Conservation (phyloP, 345 rosid genomes). For the Laguncularia racemosa region DNA sequence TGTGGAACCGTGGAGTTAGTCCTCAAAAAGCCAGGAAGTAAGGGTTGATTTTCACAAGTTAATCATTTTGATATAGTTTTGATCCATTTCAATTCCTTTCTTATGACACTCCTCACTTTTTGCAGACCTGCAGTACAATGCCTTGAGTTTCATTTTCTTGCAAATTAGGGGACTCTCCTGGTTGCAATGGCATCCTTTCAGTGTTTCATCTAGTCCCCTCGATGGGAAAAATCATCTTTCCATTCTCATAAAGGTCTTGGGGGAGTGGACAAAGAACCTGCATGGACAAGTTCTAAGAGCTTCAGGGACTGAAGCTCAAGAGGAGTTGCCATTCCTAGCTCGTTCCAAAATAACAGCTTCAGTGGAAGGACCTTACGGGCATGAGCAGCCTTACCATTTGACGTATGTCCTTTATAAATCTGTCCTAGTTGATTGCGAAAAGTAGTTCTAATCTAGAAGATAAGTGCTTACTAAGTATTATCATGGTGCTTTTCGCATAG, state of each 20-base stretch:
- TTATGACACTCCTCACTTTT: background rate
- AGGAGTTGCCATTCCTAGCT: slow-evolving; percentile 6
- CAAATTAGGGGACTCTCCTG: slow-evolving; percentile 80
- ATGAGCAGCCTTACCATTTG: slow-evolving; percentile 72
- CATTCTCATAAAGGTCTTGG: slow-evolving; percentile 74
- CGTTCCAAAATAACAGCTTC: slow-evolving; percentile 48
- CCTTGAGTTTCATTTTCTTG: slow-evolving; percentile 80
- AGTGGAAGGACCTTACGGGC: slow-evolving; percentile 92
- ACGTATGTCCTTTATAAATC: slow-evolving; percentile 21
- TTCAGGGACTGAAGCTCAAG: slow-evolving; percentile 23
- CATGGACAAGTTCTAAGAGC: slow-evolving; percentile 31
- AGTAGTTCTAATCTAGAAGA: no score
- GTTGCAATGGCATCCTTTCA: slow-evolving; percentile 98
- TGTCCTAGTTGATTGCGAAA: background rate
- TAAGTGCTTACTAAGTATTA: background rate
- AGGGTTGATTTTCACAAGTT: slow-evolving; percentile 2
- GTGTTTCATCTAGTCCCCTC: slow-evolving; percentile 87
- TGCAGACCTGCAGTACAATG: slow-evolving; percentile 66
- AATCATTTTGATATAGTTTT: background rate
- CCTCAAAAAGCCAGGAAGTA: slow-evolving; percentile 72
- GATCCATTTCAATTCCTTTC: background rate
- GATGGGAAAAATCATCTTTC: slow-evolving; percentile 62
- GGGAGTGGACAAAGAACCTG: slow-evolving; percentile 71
- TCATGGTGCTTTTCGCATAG: background rate
- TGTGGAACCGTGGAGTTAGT: slow-evolving; percentile 74